phyloP scores from a whole-genome alignment of 2,329 filamentous ascomycete species.

The Talaromyces sp. region DNA sequence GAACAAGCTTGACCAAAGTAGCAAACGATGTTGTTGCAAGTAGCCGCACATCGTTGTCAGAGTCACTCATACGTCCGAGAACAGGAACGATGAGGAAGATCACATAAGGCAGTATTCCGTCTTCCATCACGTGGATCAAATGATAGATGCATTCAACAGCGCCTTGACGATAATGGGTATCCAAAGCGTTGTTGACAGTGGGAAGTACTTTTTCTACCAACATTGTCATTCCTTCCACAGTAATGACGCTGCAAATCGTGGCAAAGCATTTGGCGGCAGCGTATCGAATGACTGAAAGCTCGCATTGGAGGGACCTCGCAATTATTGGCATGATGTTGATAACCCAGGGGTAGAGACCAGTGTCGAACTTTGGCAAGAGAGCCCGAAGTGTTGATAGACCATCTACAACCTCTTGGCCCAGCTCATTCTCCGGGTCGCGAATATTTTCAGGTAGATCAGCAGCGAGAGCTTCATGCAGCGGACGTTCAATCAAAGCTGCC shows the following conservation, averaged over 20 bases:
- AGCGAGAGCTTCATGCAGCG: slow-evolving; percentile 70
- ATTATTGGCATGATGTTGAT: slow-evolving; percentile 79
- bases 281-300: slow-evolving; percentile 88
- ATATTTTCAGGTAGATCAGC: slow-evolving; percentile 68
- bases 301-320: slow-evolving; percentile 80
- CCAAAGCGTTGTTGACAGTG: slow-evolving; percentile 83
- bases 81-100: slow-evolving; percentile 98
- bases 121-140: slow-evolving; percentile 96
- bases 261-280: slow-evolving; percentile 96
- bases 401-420: slow-evolving; percentile 91
- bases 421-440: slow-evolving; percentile 64
- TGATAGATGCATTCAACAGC: slow-evolving; percentile 95
- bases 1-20: slow-evolving; percentile 93
- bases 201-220: slow-evolving; percentile 90
- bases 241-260: slow-evolving; percentile 94
- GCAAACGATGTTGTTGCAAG: slow-evolving; percentile 96
- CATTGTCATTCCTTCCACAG: slow-evolving; percentile 91
- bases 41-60: slow-evolving; percentile 88
- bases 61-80: slow-evolving; percentile 95
- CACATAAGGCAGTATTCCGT: slow-evolving; percentile 90
- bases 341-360: slow-evolving; percentile 71
- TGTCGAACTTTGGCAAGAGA: slow-evolving; percentile 82
- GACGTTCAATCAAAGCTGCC: slow-evolving; percentile 72
- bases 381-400: slow-evolving; percentile 89
- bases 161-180: slow-evolving; percentile 85